Conservation (phyloP, 805 yeast genomes). For the Scheffersomyces spartinae region DNA sequence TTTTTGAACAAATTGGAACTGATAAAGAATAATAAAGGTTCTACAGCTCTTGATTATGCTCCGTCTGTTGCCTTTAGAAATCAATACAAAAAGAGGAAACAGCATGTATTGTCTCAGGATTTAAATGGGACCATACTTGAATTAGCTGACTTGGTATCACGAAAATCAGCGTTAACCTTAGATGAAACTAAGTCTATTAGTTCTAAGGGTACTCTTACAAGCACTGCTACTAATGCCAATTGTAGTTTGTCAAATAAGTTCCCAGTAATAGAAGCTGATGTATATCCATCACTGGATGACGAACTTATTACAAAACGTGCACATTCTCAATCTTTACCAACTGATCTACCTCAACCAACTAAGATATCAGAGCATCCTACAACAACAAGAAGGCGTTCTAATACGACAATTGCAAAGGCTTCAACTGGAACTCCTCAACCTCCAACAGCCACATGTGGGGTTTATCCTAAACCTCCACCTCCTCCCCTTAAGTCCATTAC, state of each 20-base stretch:
- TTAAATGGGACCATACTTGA: not conserved
- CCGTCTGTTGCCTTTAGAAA: conserved; percentile 15
- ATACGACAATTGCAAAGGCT: conserved; percentile 7
- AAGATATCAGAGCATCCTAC: conserved; percentile 1
- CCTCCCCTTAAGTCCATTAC: conserved; percentile 28
- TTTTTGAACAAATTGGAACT: conserved; percentile 12
- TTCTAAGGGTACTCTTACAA: not conserved
- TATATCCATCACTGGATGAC: too few relatives aligned
- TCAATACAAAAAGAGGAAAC: conserved; percentile 9
- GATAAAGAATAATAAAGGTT: conserved; percentile 17
- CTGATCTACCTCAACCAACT: too few relatives aligned
- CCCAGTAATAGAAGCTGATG: conserved; percentile 3
- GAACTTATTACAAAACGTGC: too few relatives aligned
- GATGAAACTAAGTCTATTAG: conserved; percentile 3
- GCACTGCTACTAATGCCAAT: not conserved
- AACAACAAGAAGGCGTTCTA: conserved; percentile 11
- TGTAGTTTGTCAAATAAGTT: too few relatives aligned
- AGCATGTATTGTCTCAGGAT: not conserved
- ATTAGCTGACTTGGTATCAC: not conserved
- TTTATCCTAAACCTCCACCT: too few relatives aligned
- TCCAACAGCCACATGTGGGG: conserved; percentile 1
- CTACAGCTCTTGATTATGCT: conserved; percentile 22
- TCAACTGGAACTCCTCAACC: conserved; percentile 3
- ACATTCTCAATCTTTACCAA: conserved; percentile 23
- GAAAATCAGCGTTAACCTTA: conserved; percentile 1